Conservation (phyloP, 129 eudicot genomes). For the Saposhnikovia divaricata region DNA sequence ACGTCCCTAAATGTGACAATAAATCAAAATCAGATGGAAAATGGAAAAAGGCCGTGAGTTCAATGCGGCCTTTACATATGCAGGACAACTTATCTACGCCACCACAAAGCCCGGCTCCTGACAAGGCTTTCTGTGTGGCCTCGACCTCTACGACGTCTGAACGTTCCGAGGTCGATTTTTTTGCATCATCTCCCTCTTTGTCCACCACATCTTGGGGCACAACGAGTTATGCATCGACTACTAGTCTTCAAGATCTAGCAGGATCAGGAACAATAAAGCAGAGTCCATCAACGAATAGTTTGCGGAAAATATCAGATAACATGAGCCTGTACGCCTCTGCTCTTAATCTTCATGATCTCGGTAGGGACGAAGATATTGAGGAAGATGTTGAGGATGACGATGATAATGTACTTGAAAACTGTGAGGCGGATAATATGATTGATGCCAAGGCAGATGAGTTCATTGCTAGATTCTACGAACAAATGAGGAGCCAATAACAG, state of each 20-base stretch:
- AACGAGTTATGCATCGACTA: conserved; percentile 35
- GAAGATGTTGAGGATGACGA: conserved; percentile 18
- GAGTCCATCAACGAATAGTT: not conserved
- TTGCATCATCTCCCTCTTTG: conserved; percentile 13
- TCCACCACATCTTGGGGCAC: conserved; percentile 15
- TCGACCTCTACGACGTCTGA: conserved; percentile 11
- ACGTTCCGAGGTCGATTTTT: not conserved
- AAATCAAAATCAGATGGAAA: conserved; percentile 2
- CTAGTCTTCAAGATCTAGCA: conserved; percentile 12
- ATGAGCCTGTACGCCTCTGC: conserved; percentile 46
- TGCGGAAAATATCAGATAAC: not conserved
- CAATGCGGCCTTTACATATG: conserved; percentile 42
- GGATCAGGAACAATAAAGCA: not conserved
- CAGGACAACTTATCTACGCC: conserved; percentile 20
- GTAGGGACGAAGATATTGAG: conserved; percentile 3
- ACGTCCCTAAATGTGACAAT: not conserved
- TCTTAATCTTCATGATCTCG: conserved; percentile 33
- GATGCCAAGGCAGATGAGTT: conserved; percentile 62
- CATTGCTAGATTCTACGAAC: conserved; percentile 49
- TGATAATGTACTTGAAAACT: conserved; percentile 33
- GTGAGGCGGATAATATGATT: conserved; percentile 38
- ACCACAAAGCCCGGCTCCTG: conserved; percentile 4
- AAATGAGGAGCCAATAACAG: conserved; percentile 27
- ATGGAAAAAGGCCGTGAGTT: conserved; percentile 33
- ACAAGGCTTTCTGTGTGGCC: not conserved